These are phyloP conservation scores for Phylloporus arenicola DNA, from an alignment of 768 basidiomycete species.

Conservation along the genomic window DNA sequence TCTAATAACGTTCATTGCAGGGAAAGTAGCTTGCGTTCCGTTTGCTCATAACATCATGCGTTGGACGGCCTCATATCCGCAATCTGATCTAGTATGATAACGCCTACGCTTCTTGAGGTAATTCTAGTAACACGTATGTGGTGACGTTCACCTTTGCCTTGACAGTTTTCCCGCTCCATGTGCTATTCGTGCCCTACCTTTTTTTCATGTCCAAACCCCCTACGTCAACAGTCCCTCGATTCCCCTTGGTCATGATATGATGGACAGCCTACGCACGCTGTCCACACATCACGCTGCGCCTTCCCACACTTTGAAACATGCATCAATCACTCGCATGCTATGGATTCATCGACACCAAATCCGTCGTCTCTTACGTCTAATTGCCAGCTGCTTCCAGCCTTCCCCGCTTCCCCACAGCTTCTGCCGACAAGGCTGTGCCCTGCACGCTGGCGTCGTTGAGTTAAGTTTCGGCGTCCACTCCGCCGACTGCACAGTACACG, in stretches of 20 bases:
- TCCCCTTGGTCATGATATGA: background rate
- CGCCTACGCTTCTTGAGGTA: conserved; percentile 12
- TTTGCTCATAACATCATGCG: background rate
- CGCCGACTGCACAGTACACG: conserved; percentile 8
- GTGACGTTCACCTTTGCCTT: conserved; percentile 1
- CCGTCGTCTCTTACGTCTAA: conserved; percentile 3
- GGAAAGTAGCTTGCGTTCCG: background rate
- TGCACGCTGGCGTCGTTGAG: background rate
- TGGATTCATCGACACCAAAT: conserved; percentile 4
- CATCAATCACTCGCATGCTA: background rate
- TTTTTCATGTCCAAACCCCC: background rate
- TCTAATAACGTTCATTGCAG: background rate
- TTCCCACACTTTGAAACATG: background rate
- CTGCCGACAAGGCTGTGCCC: background rate
- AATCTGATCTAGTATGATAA: conserved; percentile 7
- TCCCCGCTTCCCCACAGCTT: conserved; percentile 23
- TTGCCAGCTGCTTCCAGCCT: conserved; percentile 14
- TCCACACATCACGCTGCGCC: background rate
- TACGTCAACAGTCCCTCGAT: background rate
- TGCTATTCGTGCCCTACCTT: conserved; percentile 1
- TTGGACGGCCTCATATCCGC: background rate
- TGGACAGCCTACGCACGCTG: background rate
- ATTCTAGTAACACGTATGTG: conserved; percentile 8
- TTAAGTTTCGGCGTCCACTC: background rate
- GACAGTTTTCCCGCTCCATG: conserved; percentile 12